Evolutionary conservation across 371 early-diverging fungal species (phyloP), one percentile per base, ranked within the genome.

Genomic region (Saksenaea vasiformis): DNA sequence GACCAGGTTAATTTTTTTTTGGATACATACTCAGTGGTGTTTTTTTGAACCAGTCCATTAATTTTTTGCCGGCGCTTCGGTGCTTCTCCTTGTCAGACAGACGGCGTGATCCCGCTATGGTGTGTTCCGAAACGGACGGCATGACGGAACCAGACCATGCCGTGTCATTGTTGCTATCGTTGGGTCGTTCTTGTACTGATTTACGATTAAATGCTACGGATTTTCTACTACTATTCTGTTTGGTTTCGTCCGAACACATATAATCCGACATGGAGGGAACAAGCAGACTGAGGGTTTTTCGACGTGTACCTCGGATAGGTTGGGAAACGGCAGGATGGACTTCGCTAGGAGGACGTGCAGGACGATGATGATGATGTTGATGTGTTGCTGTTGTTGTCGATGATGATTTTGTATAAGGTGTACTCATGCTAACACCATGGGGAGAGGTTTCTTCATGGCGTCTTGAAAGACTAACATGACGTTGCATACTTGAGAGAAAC

Each of bases 11-110:
- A n/a, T n/a, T n/a, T n/a, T n/a, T n/a, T n/a, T n/a, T 44, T n/a
- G 35, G 17, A 56, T 28, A 34, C 77, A 71, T 86, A 85, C 87
- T 82, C 56, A 80, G 57, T 4, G 89, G 87, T 59, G 86, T 87
- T 71, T 85, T 84, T 37, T 88, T 84, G 57, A 90, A 76, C 90
- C 90, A 90, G 56, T 88, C 88, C 79, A 90, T 86, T 24, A 90
- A 72, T 66, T 89, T 88, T 56, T 86, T 87, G 19, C 87, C 89
- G 5, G 89, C 76, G 56, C 79, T 82, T 11, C 73, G 67, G 19
- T 73, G 79, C 19, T 73, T 73, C 11, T 47, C 51, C 35, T 74
- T 79, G 56, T 70, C 74, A 13, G 64, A 67, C 0, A 47, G 22
- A 22, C 56, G 51, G 24, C 22, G 51, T 22, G 51, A 22, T 3